phyloP scores from a whole-genome alignment of 805 yeast genomes.

The Nakazawaea laoshanensis region DNA sequence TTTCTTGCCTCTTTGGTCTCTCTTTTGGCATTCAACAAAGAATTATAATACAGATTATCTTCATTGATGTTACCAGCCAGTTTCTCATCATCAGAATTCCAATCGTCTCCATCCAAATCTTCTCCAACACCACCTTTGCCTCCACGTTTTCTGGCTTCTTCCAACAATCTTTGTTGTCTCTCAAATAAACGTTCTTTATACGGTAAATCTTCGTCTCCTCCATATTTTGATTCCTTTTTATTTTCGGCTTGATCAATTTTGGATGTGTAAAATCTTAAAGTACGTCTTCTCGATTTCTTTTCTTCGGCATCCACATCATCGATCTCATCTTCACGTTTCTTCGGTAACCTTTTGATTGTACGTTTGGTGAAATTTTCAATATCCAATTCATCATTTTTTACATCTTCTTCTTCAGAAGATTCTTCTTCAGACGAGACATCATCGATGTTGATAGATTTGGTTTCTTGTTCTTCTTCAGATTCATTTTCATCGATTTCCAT shows the following conservation, averaged over 20 bases:
- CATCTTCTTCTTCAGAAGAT: conserved; percentile 15
- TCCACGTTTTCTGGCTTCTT: conserved; percentile 86
- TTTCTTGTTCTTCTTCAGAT: conserved; percentile 15
- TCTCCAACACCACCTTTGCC: conserved; percentile 39
- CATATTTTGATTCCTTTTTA: conserved; percentile 48
- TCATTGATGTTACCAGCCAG: conserved; percentile 33
- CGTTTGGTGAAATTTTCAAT: conserved; percentile 48
- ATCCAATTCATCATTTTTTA: conserved; percentile 28
- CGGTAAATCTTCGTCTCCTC: conserved; percentile 89
- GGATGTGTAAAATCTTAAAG: conserved; percentile 92
- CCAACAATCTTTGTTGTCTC: conserved; percentile 78
- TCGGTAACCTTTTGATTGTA: conserved; percentile 31
- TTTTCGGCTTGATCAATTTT: conserved; percentile 81
- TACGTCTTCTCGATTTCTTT: conserved; percentile 67
- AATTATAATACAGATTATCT: conserved; percentile 54
- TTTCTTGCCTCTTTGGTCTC: conserved; percentile 46
- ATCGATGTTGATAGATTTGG: conserved; percentile 6
- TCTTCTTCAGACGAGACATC: conserved; percentile 17
- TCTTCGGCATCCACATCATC: conserved; percentile 85
- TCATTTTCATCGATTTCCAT: conserved; percentile 16
- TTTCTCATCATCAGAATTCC: conserved; percentile 37
- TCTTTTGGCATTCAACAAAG: conserved; percentile 37
- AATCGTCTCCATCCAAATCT: conserved; percentile 44
- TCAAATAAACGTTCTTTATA: conserved; percentile 86
- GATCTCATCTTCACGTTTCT: conserved; percentile 49